phyloP scores from a whole-genome alignment of 176 grass and related monocot species.

The Carex pumila region DNA sequence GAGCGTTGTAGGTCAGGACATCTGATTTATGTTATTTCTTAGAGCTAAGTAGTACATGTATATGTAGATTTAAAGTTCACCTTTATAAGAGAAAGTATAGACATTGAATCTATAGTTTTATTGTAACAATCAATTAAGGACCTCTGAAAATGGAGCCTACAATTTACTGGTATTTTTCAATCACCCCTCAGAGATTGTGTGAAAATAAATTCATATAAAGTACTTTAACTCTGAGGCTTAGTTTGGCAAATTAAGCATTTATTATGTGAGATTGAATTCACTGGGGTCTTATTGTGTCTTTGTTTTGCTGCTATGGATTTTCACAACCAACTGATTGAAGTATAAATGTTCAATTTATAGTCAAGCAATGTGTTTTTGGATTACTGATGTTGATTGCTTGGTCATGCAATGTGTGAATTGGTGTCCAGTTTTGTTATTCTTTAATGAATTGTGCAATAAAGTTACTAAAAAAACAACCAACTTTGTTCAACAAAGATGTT shows the following conservation, averaged over 20 bases:
- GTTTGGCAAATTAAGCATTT: background rate
- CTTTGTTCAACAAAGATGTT: no score
- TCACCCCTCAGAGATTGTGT: background rate
- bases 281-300: no score
- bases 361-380: background rate
- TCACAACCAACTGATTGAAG: no score
- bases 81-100: background rate
- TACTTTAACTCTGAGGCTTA: background rate
- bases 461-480: no score
- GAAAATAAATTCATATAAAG: background rate
- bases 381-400: background rate
- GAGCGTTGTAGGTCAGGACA: no score
- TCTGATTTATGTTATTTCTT: no score
- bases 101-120: no score
- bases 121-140: constrained; percentile 31
- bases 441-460: no score
- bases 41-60: no score
- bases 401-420: background rate
- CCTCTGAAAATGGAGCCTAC: constrained; percentile 17
- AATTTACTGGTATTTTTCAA: constrained; percentile 64
- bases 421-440: background rate
- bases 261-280: background rate
- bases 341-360: background rate
- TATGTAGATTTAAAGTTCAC: no score
- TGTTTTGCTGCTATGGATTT: no score